A percentile compares a stretch with the other conserved stretches of the same genome.
These are phyloP conservation scores for Quercus agrifolia DNA, from an alignment of 306 rosid species.

Conservation along the genomic window DNA sequence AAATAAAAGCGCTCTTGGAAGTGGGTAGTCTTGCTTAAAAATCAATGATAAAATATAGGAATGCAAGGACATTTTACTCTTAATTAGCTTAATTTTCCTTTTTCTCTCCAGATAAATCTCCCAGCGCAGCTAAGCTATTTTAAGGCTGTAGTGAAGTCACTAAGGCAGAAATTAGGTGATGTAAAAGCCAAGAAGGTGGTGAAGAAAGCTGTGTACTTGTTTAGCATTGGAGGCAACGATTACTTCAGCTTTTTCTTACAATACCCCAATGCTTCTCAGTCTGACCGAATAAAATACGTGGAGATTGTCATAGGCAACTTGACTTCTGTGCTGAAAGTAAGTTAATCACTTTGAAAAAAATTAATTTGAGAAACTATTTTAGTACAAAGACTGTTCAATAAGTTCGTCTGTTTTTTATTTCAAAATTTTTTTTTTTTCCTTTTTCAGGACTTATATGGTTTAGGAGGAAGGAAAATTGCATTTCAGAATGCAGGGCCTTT, in stretches of 20 bases:
- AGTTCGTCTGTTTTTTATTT: background rate
- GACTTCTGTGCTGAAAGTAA: constrained; percentile 27
- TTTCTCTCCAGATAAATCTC: constrained; percentile 31
- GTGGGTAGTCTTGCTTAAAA: background rate
- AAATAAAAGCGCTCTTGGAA: background rate
- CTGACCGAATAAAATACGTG: constrained; percentile 16
- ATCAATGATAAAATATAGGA: background rate
- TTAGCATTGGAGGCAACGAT: constrained; percentile 38
- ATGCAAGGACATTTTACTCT: background rate
- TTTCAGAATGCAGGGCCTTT: constrained; percentile 18
- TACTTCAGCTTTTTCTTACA: constrained; percentile 9
- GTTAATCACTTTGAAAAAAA: background rate
- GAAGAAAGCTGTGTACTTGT: constrained; percentile 33
- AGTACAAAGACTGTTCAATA: background rate
- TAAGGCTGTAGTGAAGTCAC: constrained; percentile 20
- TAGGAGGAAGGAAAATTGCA: constrained; percentile 25
- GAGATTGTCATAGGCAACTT: constrained; percentile 30
- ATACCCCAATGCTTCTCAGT: constrained; percentile 17
- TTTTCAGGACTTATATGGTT: constrained; percentile 16
- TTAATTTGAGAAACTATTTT: background rate
- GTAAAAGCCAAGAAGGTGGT: constrained; percentile 22
- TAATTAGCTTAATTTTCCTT: background rate
- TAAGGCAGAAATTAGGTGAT: constrained; percentile 24
- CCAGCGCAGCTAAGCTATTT: constrained; percentile 27
- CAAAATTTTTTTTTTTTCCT: background rate